phyloP scores from a whole-genome alignment of 345 rosid species.

The Euphorbia peplus region DNA sequence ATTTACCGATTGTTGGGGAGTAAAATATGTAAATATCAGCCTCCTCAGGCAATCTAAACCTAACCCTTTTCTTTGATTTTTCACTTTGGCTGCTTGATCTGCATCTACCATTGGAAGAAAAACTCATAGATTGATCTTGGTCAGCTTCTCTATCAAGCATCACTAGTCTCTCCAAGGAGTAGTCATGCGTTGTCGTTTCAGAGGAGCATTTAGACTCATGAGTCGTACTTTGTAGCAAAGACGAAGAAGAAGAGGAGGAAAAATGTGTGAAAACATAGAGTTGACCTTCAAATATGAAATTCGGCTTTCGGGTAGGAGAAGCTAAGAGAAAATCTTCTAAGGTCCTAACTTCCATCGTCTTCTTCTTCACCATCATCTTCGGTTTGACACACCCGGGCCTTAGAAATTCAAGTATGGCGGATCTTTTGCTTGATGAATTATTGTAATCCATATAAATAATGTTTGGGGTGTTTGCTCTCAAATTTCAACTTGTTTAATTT shows the following conservation, averaged over 20 bases:
- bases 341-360: conserved; percentile 24
- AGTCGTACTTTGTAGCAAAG: neutral
- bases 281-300: conserved; percentile 22
- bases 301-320: conserved; percentile 26
- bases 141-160: conserved; percentile 18
- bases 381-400: conserved; percentile 25
- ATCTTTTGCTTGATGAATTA: conserved; percentile 1
- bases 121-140: neutral
- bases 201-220: neutral
- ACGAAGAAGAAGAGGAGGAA: conserved; percentile 22
- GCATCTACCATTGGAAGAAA: conserved; percentile 18
- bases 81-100: conserved; percentile 10
- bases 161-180: conserved; percentile 16
- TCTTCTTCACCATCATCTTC: conserved; percentile 2
- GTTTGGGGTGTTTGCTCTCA: neutral
- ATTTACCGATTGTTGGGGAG: conserved; percentile 18
- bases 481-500: conserved; percentile 16
- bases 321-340: conserved; percentile 37
- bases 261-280: conserved; percentile 21
- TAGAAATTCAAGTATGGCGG: conserved; percentile 13
- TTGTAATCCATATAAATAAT: neutral
- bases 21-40: conserved; percentile 32
- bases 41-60: conserved; percentile 42
- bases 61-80: conserved; percentile 34
- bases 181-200: neutral